A percentile compares a stretch with the other conserved stretches of the same genome.
Evolutionary conservation across 2,329 filamentous ascomycete genomes (phyloP).

Genomic region (Akanthomyces dipterigenus): DNA sequence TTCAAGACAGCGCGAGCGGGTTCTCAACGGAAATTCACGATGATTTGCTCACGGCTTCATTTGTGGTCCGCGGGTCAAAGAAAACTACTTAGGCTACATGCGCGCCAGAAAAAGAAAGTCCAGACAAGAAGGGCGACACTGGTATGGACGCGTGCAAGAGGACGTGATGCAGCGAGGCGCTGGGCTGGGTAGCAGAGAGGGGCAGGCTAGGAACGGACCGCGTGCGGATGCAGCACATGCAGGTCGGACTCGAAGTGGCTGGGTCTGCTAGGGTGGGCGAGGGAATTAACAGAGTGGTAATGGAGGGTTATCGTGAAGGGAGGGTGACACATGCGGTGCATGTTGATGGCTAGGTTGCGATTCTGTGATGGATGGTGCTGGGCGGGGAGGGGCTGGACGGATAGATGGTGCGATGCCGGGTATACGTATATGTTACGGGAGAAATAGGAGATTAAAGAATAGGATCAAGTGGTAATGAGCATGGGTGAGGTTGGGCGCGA

Average conservation of each 20-base stretch:
- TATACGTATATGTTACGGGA: neutral
- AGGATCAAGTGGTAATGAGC: neutral
- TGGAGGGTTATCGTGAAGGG: neutral
- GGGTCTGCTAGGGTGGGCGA: neutral
- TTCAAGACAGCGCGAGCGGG: neutral
- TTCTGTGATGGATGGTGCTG: neutral
- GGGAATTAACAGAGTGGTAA: neutral
- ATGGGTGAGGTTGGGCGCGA: neutral
- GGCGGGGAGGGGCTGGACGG: neutral
- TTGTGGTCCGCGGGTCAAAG: neutral
- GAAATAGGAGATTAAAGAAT: neutral
- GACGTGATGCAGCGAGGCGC: neutral
- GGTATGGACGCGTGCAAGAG: neutral
- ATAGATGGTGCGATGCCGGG: too few relatives aligned
- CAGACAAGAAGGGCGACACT: neutral
- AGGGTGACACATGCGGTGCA: neutral
- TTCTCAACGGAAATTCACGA: neutral
- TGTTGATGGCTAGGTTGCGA: neutral
- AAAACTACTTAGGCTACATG: neutral
- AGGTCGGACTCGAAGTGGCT: neutral
- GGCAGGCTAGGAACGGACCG: conserved; percentile 5
- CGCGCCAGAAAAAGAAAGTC: too few relatives aligned
- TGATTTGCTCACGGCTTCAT: neutral
- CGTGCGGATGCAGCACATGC: neutral
- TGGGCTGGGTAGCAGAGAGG: neutral